Evolutionary conservation across 2,329 filamentous ascomycete genomes (phyloP), one percentile per base, ranked within the genome.

Genomic region (Penicillium rolfsii): DNA sequence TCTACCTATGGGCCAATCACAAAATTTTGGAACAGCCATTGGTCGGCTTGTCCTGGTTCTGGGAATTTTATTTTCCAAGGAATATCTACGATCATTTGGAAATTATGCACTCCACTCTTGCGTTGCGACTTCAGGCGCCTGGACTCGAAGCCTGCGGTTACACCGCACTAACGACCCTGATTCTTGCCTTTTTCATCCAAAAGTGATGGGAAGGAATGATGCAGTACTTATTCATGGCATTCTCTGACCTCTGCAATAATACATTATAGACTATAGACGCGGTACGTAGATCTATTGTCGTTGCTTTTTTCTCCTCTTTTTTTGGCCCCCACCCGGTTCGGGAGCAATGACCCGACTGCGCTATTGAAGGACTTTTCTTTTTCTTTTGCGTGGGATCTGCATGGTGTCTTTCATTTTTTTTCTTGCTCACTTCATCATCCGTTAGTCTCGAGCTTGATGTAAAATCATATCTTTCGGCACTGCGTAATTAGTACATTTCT

Each of bases 291-390:
- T 30, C 12, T 3, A 2, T 28, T 16, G 3, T 48, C 48, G 16
- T 55, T 53, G 35, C 24, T 35, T 56, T 43, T 16, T 50, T 26
- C 33, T 24, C 14, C 12, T 11, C n/a, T 48, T 56, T 7, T 11
- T 12, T 48, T 56, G 3, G 19, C 30, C 26, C 6, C 24, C 45
- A 16, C 40, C 49, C 11, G 24, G 26, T 19, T 22, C 40, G 22
- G 22, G 7, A 16, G 30, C 40, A n/a, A n/a, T 8, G 48, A 16
- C 33, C 50, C 54, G 36, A 41, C 30, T 19, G 48, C 35, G 40
- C 40, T 58, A 60, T 50, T 58, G 61, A 36, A 11, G 35, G 52
- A 19, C 43, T 52, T 55, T 49, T 28, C 19, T 43, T 48, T 48
- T 48, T 22, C 54, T 60, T 52, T 50, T 50, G 53, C 22, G 14